phyloP scores from a whole-genome alignment of 805 yeast species.

The Wickerhamiella kurtzmanii region DNA sequence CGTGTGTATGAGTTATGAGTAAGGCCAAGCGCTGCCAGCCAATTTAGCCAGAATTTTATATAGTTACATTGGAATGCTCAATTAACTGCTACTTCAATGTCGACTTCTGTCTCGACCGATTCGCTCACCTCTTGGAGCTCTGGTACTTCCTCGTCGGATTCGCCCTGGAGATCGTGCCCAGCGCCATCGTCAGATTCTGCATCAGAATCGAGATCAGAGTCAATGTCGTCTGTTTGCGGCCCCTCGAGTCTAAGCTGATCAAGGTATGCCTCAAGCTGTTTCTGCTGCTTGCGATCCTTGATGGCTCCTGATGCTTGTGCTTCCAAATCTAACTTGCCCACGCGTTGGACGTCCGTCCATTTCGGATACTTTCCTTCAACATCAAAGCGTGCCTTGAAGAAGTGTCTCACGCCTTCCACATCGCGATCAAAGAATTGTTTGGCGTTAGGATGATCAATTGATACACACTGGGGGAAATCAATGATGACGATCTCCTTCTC shows the following conservation, averaged over 20 bases:
- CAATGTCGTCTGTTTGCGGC: conserved; percentile 23
- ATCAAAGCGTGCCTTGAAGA: conserved; percentile 64
- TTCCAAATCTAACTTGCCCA: conserved; percentile 59
- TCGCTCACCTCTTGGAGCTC: neutral
- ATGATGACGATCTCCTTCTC: conserved; percentile 75
- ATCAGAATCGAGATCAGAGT: conserved; percentile 36
- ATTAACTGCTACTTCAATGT: too few relatives aligned
- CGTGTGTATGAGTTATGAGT: too few relatives aligned
- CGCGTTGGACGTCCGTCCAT: conserved; percentile 60
- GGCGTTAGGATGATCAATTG: conserved; percentile 84
- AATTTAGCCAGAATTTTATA: too few relatives aligned
- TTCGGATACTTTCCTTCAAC: conserved; percentile 80
- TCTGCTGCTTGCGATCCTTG: conserved; percentile 37
- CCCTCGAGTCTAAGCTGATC: conserved; percentile 24
- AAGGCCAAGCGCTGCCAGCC: too few relatives aligned
- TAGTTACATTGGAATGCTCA: too few relatives aligned
- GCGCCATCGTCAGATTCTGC: conserved; percentile 26
- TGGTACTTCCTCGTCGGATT: conserved; percentile 26
- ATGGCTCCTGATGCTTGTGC: conserved; percentile 82
- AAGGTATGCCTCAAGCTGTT: conserved; percentile 67
- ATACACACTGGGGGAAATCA: conserved; percentile 97
- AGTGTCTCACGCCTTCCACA: conserved; percentile 75
- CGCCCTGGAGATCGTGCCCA: conserved; percentile 26
- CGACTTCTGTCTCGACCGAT: neutral
- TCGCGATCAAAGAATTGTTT: conserved; percentile 81